Conservation (phyloP, 768 basidiomycete species). For the Calocybe gangraenosa region DNA sequence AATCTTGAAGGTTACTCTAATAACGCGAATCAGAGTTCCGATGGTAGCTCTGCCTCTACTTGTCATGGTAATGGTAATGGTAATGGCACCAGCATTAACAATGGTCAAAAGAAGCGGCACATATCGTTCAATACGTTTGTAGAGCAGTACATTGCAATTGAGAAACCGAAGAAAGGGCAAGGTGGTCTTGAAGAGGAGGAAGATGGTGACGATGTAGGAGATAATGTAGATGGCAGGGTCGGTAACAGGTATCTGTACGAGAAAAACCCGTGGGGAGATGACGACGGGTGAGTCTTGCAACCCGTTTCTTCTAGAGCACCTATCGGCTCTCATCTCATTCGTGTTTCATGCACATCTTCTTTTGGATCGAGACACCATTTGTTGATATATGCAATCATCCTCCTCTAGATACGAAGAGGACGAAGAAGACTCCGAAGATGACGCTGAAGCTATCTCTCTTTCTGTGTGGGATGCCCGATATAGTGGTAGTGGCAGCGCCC, state of each 20-base stretch:
- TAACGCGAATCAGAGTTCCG: conserved; percentile 13
- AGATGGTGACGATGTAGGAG: conserved; percentile 3
- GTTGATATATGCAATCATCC: background rate
- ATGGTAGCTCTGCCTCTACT: conserved; percentile 8
- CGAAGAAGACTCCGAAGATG: conserved; percentile 53
- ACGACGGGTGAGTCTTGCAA: conserved; percentile 51
- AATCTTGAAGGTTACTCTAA: conserved; percentile 19
- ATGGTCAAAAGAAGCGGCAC: conserved; percentile 65
- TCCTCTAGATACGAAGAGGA: conserved; percentile 64
- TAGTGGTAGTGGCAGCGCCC: conserved; percentile 18
- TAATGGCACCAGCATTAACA: background rate
- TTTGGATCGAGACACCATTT: background rate
- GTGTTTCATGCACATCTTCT: background rate
- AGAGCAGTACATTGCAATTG: conserved; percentile 91
- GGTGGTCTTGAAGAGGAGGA: conserved; percentile 18
- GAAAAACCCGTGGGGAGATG: conserved; percentile 41
- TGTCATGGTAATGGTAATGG: background rate
- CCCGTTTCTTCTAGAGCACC: conserved; percentile 2
- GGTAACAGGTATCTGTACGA: conserved; percentile 17
- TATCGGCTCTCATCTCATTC: conserved; percentile 2
- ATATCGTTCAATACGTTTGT: conserved; percentile 99
- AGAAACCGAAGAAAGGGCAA: conserved; percentile 52
- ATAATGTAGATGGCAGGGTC: conserved; percentile 1
- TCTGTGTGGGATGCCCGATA: conserved; percentile 20
- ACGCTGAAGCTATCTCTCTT: conserved; percentile 23